Conservation (phyloP, 805 yeast genomes). For the Starmerella vaccinii region DNA sequence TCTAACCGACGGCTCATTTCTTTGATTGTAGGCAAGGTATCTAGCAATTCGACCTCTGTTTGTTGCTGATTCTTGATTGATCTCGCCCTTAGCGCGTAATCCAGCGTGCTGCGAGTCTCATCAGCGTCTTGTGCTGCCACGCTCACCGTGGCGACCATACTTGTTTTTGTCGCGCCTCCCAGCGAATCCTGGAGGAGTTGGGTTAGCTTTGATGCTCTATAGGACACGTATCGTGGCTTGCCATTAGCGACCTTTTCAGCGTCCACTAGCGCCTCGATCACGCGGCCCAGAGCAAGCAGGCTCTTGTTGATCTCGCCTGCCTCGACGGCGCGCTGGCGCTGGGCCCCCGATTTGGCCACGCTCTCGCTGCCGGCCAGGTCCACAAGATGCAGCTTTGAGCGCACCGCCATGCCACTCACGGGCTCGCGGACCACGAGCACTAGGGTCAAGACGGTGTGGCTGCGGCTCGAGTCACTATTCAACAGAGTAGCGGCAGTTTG, state of each 20-base stretch:
- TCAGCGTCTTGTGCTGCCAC: slow-evolving; percentile 70
- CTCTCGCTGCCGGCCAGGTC: slow-evolving; percentile 96
- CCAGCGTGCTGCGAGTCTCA: slow-evolving; percentile 75
- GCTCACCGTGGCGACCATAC: slow-evolving; percentile 76
- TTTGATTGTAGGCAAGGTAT: slow-evolving; percentile 41
- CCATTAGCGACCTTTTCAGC: slow-evolving; percentile 1
- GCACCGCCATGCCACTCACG: slow-evolving; percentile 42
- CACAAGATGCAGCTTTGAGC: slow-evolving; percentile 66
- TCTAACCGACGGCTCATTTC: slow-evolving; percentile 48
- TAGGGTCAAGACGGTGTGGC: slow-evolving; percentile 70
- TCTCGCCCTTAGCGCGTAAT: slow-evolving; percentile 80
- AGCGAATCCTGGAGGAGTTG: slow-evolving; percentile 69
- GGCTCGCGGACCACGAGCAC: slow-evolving; percentile 38
- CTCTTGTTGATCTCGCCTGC: slow-evolving; percentile 91
- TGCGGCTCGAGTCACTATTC: slow-evolving; percentile 62
- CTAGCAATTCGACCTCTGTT: slow-evolving; percentile 49
- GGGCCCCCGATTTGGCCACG: slow-evolving; percentile 77
- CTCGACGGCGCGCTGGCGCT: slow-evolving; percentile 76
- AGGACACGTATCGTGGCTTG: slow-evolving; percentile 50
- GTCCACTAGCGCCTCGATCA: slow-evolving; percentile 36
- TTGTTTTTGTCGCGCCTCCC: slow-evolving; percentile 82
- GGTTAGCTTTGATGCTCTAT: slow-evolving; percentile 73
- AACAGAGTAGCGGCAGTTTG: slow-evolving; percentile 71
- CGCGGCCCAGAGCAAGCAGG: slow-evolving; percentile 76
- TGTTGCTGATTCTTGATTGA: slow-evolving; percentile 67